Evolutionary conservation across 768 basidiomycete genomes (phyloP), one percentile per base, ranked within the genome.

Genomic region (Lactarius deliciosus): DNA sequence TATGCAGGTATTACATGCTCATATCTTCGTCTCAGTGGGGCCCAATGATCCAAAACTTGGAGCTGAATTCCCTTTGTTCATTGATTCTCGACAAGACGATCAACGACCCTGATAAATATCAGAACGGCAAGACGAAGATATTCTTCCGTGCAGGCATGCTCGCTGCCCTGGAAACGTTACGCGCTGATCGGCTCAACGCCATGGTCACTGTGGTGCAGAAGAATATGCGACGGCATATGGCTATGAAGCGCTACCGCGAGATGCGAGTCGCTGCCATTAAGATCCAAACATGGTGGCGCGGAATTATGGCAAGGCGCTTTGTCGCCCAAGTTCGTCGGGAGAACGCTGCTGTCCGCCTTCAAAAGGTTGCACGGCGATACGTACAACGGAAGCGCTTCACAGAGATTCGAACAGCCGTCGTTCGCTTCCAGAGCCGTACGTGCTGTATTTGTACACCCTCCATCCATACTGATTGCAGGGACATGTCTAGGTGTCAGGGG

Each of bases 91-190:
- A 89, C 65, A 86, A 82, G 73, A 95, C 94, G 0, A 92, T 98
- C 74, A 89, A 89, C 43, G 97, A 98, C 70, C 84, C 89, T 8
- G 96, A 98, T 82, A 98, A 96, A 81, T 97, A 95, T 77, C 97
- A 99, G 78, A 88, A 89, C 73, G 97, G 97, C 72, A 83, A 95
- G 34, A 98, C 93, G 32, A 99, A 99, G 79, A 98, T 99, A 71
- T 99, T 99, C 81, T 98, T 99, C 85, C 87, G 97, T 67, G 96
- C 97, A 15, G 97, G 97, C 69, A 98, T 98, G 94, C 89, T 99
- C 63, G 96, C 97, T 32, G 91, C 91, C 7, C 83, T 99, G 55
- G 97, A 99, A 78, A 86, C 92, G 18, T 82, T 96, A 63, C 91
- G 97, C 47, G 88, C 94, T 8, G 88, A 91, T 67, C 83, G 92